Evolutionary conservation across 1,284 basidiomycete species (phyloP).

Genomic region (Crocinoboletus sp.): DNA sequence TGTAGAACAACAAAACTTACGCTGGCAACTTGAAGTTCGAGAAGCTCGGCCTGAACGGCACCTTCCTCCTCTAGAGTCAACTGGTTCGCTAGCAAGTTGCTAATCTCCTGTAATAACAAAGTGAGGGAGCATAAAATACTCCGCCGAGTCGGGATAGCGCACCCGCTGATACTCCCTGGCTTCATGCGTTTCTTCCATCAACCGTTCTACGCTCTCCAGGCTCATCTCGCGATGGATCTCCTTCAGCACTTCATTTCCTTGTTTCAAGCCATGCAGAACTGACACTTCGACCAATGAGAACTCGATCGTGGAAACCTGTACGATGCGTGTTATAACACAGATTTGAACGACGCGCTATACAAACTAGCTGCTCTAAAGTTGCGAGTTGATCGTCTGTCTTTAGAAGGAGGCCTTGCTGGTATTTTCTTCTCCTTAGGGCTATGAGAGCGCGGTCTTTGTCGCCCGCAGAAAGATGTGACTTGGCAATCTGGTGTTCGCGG

Average conservation of each 20-base stretch:
- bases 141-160: slow-evolving; percentile 21
- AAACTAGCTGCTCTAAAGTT: slow-evolving; percentile 85
- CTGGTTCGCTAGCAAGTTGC: slow-evolving; percentile 78
- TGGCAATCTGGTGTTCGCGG: slow-evolving; percentile 88
- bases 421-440: slow-evolving; percentile 87
- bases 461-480: slow-evolving; percentile 73
- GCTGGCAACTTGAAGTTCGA: slow-evolving; percentile 59
- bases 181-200: slow-evolving; percentile 91
- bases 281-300: slow-evolving; percentile 94
- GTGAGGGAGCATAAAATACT: slow-evolving; percentile 1
- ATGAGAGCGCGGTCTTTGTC: slow-evolving; percentile 85
- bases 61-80: slow-evolving; percentile 92
- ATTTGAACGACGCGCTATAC: slow-evolving; percentile 27
- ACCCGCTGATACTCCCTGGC: slow-evolving; percentile 91
- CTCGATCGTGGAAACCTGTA: slow-evolving; percentile 90
- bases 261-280: slow-evolving; percentile 87
- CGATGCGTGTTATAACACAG: background rate
- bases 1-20: slow-evolving; percentile 33
- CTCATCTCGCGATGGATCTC: slow-evolving; percentile 94
- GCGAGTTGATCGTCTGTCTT: slow-evolving; percentile 92
- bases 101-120: slow-evolving; percentile 68
- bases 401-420: slow-evolving; percentile 82
- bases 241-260: slow-evolving; percentile 91
- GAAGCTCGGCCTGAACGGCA: slow-evolving; percentile 82
- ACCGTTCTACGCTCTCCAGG: slow-evolving; percentile 87